phyloP scores from a whole-genome alignment of 345 rosid species.

The Eucalyptus dawsonii region DNA sequence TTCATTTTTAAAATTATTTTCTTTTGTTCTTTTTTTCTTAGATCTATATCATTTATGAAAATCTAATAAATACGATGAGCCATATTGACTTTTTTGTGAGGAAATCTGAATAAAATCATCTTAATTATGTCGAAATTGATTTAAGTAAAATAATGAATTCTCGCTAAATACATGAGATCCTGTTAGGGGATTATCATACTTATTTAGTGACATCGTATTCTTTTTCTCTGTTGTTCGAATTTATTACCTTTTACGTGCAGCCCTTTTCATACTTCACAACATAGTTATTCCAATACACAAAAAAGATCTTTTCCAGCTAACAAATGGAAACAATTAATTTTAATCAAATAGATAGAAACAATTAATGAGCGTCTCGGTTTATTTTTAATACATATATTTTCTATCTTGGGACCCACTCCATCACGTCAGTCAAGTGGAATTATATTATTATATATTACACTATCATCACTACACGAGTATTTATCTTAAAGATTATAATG shows the following conservation, averaged over 20 bases:
- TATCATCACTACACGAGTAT: background rate
- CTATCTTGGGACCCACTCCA: background rate
- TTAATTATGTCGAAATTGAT: background rate
- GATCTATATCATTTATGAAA: background rate
- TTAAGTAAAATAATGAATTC: background rate
- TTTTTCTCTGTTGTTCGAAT: background rate
- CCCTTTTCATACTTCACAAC: background rate
- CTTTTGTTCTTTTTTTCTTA: background rate
- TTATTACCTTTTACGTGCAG: background rate
- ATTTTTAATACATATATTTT: background rate
- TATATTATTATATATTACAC: background rate
- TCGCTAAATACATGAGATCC: background rate
- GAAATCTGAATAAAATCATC: background rate
- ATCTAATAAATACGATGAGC: background rate
- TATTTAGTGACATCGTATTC: background rate
- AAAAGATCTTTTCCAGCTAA: background rate
- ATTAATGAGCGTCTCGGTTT: background rate
- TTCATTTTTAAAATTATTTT: no score
- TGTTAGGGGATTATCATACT: accelerated
- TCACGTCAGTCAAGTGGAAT: background rate
- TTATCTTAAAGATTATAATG: background rate
- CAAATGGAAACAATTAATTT: background rate
- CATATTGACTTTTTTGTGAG: accelerated
- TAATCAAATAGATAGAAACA: background rate
- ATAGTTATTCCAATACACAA: background rate